Evolutionary conservation across 73 alveolate species (phyloP), one percentile per base, ranked within the genome.

Genomic region (Paramecium caudatum): DNA sequence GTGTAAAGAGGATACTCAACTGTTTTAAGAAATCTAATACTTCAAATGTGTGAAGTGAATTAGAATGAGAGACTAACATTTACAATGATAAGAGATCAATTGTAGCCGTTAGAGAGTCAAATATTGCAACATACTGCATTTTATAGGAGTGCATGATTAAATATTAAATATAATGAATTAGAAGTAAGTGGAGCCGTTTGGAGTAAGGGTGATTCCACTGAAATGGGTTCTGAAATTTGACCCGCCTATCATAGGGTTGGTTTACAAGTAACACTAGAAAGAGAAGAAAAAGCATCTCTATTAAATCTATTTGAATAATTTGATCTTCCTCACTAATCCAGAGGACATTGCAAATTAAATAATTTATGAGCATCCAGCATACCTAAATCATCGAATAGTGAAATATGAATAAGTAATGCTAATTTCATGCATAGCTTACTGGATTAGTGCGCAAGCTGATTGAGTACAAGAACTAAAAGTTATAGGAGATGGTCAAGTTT

Each of bases 181-280:
- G 80, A 55, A 55, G 23, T 55, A 55, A 55, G 80, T 55, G 23
- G 80, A 55, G 17, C 80, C 80, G 32, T 74, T 74, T 74, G 88
- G 88, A 21, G 27, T 43, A 1, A 86, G 46, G 69, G 63, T 86
- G 12, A 78, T 86, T 25, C 93, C 93, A 16, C 33, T 86, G 68
- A 86, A 86, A 45, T 86, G 93, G 93, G 93, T 86, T 63, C 43
- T 86, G 5, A 86, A 86, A 43, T 86, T 62, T 21, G 84, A 86
- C 25, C 93, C 93, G 27, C 80, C 93, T 15, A 33, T 25, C 2
- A 86, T 86, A 21, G 93, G 93, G 15, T 15, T 86, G 13, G 93
- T 86, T 9, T 86, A 86, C 32, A 86, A 86, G 50, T 17, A 46
- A 12, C 82, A 86, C 32, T 43, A 36, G 63, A 86, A 86, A 63